Evolutionary conservation across 2,329 filamentous ascomycete genomes (phyloP).

Genomic region (Xylariaceae sp.): DNA sequence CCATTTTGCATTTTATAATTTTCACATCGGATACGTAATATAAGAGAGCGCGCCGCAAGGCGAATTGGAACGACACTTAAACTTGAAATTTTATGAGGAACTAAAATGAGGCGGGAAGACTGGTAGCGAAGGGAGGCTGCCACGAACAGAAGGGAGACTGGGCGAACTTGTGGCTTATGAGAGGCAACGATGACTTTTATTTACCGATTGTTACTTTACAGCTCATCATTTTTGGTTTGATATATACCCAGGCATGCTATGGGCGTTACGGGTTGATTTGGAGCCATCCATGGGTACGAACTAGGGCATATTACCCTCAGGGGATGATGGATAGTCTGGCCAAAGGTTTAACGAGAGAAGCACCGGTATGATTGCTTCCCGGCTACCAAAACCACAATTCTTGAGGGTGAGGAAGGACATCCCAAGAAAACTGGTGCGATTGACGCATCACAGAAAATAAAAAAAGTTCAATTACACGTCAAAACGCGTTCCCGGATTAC

Average conservation of each 20-base stretch:
- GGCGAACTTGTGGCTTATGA: constrained; percentile 31
- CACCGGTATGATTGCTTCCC: neutral
- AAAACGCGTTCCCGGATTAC: too few species aligned
- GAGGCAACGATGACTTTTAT: constrained; percentile 27
- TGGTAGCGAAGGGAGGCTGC: constrained; percentile 17
- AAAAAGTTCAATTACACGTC: too few species aligned
- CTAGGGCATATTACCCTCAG: constrained; percentile 13
- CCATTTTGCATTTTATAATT: constrained; percentile 28
- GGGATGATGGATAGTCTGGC: constrained; percentile 14
- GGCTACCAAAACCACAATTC: neutral
- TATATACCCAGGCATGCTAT: constrained; percentile 34
- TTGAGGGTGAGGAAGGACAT: neutral
- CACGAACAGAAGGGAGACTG: constrained; percentile 25
- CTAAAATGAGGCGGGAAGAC: constrained; percentile 19
- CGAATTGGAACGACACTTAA: constrained; percentile 34
- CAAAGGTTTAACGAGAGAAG: constrained; percentile 14
- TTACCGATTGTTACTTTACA: neutral
- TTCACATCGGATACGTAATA: constrained; percentile 27
- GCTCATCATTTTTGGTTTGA: constrained; percentile 19
- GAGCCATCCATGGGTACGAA: constrained; percentile 24
- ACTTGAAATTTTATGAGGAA: constrained; percentile 29
- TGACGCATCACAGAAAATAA: neutral
- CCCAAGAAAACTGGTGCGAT: neutral
- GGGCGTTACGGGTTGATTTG: constrained; percentile 19
- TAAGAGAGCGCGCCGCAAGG: constrained; percentile 35